Base-by-base conservation (phyloP, 805 yeast genomes). In the Saccharomyces cerevisiae region DNA sequence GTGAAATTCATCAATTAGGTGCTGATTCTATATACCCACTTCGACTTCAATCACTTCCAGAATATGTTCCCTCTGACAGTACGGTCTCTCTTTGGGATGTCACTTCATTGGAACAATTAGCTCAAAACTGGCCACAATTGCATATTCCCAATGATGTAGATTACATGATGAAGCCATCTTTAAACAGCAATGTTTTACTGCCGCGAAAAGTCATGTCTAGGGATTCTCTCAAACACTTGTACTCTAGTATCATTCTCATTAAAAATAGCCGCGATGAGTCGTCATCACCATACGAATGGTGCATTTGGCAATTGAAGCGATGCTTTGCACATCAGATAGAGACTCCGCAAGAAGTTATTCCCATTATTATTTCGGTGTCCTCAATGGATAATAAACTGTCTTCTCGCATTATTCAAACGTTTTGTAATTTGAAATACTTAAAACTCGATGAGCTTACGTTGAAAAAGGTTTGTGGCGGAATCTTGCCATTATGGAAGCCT, bases 51-150 rank as follows among this genome's bases (percentile, higher is more conserved):
- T 46, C 30, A 22, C 10, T 26, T 4, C 29, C 29, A 46, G 17
- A 29, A 46, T 22, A 46, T 26, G 6, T n/a, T 6, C 13, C 41
- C 13, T 59, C 62, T 1, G 30, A 29, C 2, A 57, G 55, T 46
- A 51, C 49, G 27, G 50, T 62, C 6, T 29, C 53, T 6, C 48
- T 62, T 6, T 53, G 55, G 13, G 51, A 58, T 6, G 46, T 64
- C 11, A 29, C 55, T 14, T 60, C 61, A n/a, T 36, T 59, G 13
- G 50, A 56, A 8, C 57, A 61, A 29, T 41, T 66, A 24, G 53
- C 54, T 4, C 55, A 53, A 36, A 55, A 58, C 46, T 65, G 68
- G 68, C 36, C 48, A 9, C 46, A 11, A 3, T 31, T 61, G 2
- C 46, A 41, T 13, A 48, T 61, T 11, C 66, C 69, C 14, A 52